Evolutionary conservation across 257 asterid genomes (phyloP).

Genomic region (Lycium barbarum): DNA sequence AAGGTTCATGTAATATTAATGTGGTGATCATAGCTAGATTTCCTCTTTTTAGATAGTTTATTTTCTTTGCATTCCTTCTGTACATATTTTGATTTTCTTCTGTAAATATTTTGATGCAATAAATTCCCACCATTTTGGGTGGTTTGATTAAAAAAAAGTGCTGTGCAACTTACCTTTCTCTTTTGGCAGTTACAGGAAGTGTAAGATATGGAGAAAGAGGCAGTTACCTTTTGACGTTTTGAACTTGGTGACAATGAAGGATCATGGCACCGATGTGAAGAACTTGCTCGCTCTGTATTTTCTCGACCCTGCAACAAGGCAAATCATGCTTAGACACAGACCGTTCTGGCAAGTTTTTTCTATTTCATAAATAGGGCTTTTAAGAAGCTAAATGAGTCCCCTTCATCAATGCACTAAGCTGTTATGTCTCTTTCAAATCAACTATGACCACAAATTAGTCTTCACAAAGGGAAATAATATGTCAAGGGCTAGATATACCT

Average conservation of each 20-base stretch:
- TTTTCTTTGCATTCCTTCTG: too few relatives aligned
- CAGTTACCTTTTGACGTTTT: conserved; percentile 61
- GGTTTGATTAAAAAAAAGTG: too few relatives aligned
- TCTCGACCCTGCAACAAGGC: conserved; percentile 44
- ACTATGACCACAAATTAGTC: not conserved
- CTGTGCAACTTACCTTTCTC: too few relatives aligned
- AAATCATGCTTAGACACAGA: not conserved
- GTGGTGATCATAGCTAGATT: too few relatives aligned
- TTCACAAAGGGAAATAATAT: not conserved
- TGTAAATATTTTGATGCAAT: too few relatives aligned
- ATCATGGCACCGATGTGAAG: conserved; percentile 44
- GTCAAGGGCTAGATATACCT: conserved; percentile 1
- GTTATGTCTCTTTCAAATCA: not conserved
- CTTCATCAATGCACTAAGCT: not conserved
- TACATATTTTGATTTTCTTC: too few relatives aligned
- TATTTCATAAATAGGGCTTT: not conserved
- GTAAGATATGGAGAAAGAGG: not conserved
- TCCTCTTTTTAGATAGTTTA: too few relatives aligned
- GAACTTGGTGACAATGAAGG: conserved; percentile 43
- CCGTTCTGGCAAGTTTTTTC: not conserved
- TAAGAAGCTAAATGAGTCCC: not conserved
- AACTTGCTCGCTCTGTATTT: conserved; percentile 36
- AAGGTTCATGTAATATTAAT: too few relatives aligned
- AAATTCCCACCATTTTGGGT: too few relatives aligned
- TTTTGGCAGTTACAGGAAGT: not conserved